These are phyloP conservation scores for Exophiala phaeomuriformis DNA, from an alignment of 2,329 filamentous ascomycete genomes.

Conservation along the genomic window DNA sequence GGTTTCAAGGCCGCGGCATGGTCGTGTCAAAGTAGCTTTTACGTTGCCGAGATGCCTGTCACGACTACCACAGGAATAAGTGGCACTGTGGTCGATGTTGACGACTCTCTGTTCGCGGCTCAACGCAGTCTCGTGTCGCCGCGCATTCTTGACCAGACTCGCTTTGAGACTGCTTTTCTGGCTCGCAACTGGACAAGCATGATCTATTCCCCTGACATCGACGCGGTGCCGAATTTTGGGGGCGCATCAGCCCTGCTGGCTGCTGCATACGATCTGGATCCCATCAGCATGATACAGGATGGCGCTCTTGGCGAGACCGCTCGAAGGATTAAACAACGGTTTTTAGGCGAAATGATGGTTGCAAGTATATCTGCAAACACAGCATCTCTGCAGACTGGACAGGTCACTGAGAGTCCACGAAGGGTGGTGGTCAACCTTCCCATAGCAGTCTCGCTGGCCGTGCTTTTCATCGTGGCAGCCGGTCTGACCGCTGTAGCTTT, in stretches of 20 bases:
- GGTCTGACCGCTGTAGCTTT: not conserved
- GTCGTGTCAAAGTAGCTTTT: slow-evolving; percentile 2
- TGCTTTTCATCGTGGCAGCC: slow-evolving; percentile 3
- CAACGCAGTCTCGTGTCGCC: not conserved
- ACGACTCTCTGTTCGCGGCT: slow-evolving; percentile 5
- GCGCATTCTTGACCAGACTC: slow-evolving; percentile 14
- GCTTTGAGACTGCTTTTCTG: slow-evolving; percentile 22
- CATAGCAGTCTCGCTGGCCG: slow-evolving; percentile 2
- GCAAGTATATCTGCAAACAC: not conserved
- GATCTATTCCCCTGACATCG: slow-evolving; percentile 2
- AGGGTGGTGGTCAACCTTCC: slow-evolving; percentile 2
- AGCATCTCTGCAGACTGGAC: not conserved
- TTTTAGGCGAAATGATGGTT: slow-evolving; percentile 7
- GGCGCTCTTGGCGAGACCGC: not conserved
- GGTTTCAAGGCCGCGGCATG: not conserved
- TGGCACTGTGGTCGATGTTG: slow-evolving; percentile 3
- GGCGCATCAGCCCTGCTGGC: slow-evolving; percentile 21
- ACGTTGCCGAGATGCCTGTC: slow-evolving; percentile 4
- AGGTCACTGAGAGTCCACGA: not conserved
- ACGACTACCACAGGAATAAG: not conserved
- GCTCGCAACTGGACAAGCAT: slow-evolving; percentile 8
- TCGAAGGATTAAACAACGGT: slow-evolving; percentile 11
- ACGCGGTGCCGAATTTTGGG: slow-evolving; percentile 5
- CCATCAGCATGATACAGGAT: not conserved
- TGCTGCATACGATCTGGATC: slow-evolving; percentile 24